Base-by-base conservation (phyloP, 441 rosid genomes). In the Rhodomyrtus psidioides region DNA sequence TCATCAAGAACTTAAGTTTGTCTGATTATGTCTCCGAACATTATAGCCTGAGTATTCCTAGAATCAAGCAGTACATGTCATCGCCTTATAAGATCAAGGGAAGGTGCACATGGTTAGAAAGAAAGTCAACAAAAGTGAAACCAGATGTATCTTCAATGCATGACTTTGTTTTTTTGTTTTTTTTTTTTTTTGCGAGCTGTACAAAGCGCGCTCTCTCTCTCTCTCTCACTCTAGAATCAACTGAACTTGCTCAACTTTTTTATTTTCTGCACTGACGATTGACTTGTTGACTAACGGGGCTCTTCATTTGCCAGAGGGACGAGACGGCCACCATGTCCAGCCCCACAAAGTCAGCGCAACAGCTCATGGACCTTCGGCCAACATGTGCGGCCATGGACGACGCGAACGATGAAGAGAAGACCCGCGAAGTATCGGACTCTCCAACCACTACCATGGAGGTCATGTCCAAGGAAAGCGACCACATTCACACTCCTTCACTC, bases 361-460 rank as follows among this genome's bases (percentile, higher is more conserved):
- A 85, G 46, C 76, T 89, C 4, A 84, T 87, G 91, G 94, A 89
- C 82, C 90, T 91, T 85, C 89, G 92, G 51, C 87, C 89, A 82
- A 44, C 79, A 70, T 82, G 90, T 54, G 86, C 86, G 19, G 53
- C 90, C 86, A 85, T 74, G 60, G 55, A 91, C 87, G 91, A 89
- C 82, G 89, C 84, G 84, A 89, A 90, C 54, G 92, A 90, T 62
- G 91, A 86, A 12, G 88, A 89, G 21, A 91, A 90, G 90, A 83
- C 88, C 9, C 87, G 60, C 44, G 91, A 91, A 28, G 44, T 86
- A 82, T 86, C 91, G 13, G 86, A 28, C 53, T 90, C 94, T 84
- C 92, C 91, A 7, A 83, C 87, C 55, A 91, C 88, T 26, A 86
- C 88, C n/a, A 60, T 49, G 82, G 94, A 94, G 82, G 88, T 89